These are phyloP conservation scores for Poronia punctata DNA, from an alignment of 495 filamentous ascomycete species.

Conservation along the genomic window DNA sequence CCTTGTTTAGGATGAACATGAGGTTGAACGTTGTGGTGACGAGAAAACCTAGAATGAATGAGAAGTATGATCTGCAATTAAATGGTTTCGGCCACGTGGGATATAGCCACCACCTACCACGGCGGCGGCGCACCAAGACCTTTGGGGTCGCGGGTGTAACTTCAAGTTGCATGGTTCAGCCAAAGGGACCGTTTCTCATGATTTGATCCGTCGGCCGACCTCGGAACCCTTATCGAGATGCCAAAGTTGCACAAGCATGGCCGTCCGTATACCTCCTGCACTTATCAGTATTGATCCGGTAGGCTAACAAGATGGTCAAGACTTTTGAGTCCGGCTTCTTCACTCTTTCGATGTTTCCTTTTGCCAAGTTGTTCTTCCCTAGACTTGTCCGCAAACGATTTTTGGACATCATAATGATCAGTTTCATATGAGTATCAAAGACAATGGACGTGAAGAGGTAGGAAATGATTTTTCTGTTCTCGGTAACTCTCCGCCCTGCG, in stretches of 20 bases:
- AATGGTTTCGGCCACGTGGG: no score
- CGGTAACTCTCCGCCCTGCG: constrained; percentile 17
- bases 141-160: no score
- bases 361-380: constrained; percentile 9
- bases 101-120: no score
- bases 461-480: constrained; percentile 13
- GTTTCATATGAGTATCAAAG: constrained; percentile 12
- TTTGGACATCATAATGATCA: constrained; percentile 14
- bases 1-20: no score
- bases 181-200: no score
- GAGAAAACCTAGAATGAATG: no score
- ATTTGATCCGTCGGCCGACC: constrained; percentile 17
- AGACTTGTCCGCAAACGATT: constrained; percentile 11
- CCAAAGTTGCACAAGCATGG: constrained; percentile 11
- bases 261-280: constrained; percentile 1
- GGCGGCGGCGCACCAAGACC: no score
- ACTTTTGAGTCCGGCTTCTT: constrained; percentile 18
- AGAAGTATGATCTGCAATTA: no score
- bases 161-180: no score
- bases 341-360: constrained; percentile 13
- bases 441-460: constrained; percentile 22
- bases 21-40: no score
- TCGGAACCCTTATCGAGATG: constrained; percentile 16
- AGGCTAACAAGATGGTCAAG: not conserved
- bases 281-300: not conserved